Conservation (phyloP, 2,329 filamentous ascomycete species). For the Alternaria rosae region DNA sequence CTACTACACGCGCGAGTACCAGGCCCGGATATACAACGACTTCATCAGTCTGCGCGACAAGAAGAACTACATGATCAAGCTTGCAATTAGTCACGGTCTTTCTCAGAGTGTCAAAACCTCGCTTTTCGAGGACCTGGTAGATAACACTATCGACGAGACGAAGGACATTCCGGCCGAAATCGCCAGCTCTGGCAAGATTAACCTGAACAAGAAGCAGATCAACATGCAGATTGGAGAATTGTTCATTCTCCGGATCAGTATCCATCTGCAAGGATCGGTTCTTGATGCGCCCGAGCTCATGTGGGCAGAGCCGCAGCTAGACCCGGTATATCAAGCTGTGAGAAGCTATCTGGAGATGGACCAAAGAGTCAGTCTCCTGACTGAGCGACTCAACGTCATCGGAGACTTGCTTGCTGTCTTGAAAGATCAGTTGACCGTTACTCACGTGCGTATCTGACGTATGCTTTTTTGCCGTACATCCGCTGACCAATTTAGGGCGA, state of each 20-base stretch:
- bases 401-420: conserved; percentile 90
- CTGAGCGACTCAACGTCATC: conserved; percentile 90
- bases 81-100: conserved; percentile 93
- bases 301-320: conserved; percentile 96
- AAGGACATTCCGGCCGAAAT: conserved; percentile 94
- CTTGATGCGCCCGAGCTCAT: conserved; percentile 97
- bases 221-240: conserved; percentile 99
- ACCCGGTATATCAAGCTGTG: conserved; percentile 95
- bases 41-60: conserved; percentile 96
- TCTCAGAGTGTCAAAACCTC: conserved; percentile 98
- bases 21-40: conserved; percentile 98
- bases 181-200: conserved; percentile 89
- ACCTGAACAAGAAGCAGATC: conserved; percentile 85
- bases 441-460: conserved; percentile 53
- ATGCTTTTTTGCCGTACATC: background rate
- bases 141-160: conserved; percentile 90
- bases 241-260: conserved; percentile 97
- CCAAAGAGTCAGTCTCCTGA: conserved; percentile 87
- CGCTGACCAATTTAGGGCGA: conserved; percentile 49
- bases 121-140: conserved; percentile 93
- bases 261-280: conserved; percentile 95
- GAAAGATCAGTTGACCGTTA: conserved; percentile 94
- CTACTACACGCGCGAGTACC: conserved; percentile 97
- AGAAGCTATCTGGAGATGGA: conserved; percentile 98
- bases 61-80: conserved; percentile 96